Conservation (phyloP, 2,329 filamentous ascomycete genomes). For the Bisporella sp. region DNA sequence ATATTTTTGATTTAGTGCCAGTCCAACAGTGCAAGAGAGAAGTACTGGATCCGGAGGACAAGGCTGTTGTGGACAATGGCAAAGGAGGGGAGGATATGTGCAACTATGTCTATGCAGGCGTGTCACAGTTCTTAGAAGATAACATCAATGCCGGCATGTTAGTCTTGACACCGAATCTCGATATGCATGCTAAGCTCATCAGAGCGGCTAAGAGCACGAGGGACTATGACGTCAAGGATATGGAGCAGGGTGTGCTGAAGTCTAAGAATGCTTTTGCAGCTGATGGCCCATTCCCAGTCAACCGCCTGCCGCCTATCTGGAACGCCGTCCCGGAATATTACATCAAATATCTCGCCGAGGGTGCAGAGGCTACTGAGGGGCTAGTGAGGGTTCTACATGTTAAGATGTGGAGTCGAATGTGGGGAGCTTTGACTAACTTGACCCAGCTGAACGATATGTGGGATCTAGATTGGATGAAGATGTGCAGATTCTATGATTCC, state of each 20-base stretch:
- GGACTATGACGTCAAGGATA: slow-evolving; percentile 1
- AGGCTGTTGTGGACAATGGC: slow-evolving; percentile 2
- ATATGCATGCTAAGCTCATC: slow-evolving; percentile 9
- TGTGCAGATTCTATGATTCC: slow-evolving; percentile 7
- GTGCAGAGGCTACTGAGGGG: background rate
- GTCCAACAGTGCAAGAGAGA: slow-evolving; percentile 1
- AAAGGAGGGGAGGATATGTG: slow-evolving; percentile 2
- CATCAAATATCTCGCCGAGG: background rate
- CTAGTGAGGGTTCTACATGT: slow-evolving; percentile 5
- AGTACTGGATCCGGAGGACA: background rate
- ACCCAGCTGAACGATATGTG: slow-evolving; percentile 7
- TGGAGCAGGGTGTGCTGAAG: slow-evolving; percentile 6
- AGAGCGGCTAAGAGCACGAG: slow-evolving; percentile 2
- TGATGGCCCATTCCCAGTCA: slow-evolving; percentile 3
- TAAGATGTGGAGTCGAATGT: slow-evolving; percentile 5
- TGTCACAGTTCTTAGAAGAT: background rate
- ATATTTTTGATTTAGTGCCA: slow-evolving; percentile 8
- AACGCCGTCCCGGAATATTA: slow-evolving; percentile 6
- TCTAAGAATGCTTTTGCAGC: slow-evolving; percentile 4
- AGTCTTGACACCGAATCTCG: slow-evolving; percentile 5
- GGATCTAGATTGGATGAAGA: slow-evolving; percentile 9
- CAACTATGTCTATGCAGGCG: slow-evolving; percentile 5
- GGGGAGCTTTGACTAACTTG: slow-evolving; percentile 2
- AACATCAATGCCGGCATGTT: slow-evolving; percentile 5
- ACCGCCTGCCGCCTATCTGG: slow-evolving; percentile 3